phyloP scores from a whole-genome alignment of 805 yeast genomes.

The Lipomyces anomalus region DNA sequence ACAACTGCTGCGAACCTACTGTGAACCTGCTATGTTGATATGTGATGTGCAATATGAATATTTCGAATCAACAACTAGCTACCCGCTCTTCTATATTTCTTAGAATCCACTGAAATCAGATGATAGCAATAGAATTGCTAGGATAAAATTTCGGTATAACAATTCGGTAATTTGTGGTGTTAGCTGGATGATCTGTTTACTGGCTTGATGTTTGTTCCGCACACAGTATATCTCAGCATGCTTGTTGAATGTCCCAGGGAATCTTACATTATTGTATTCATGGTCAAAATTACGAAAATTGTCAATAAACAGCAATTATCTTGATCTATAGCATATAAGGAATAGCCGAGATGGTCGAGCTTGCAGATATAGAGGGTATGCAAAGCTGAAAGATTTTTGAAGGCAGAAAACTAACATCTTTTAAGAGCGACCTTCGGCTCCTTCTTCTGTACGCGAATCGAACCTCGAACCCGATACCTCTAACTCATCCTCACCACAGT shows the following conservation, averaged over 20 bases:
- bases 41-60: not conserved
- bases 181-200: not conserved
- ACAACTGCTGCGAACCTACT: no score
- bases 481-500: no score
- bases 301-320: not conserved
- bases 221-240: not conserved
- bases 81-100: not conserved
- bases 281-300: no score
- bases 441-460: no score
- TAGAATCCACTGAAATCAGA: not conserved
- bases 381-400: not conserved
- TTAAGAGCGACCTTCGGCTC: no score
- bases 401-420: not conserved
- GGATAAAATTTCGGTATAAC: not conserved
- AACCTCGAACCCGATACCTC: no score
- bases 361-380: not conserved
- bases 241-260: not conserved
- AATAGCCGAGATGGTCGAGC: not conserved
- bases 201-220: no score
- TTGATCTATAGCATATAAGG: not conserved
- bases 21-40: not conserved
- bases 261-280: no score
- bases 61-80: not conserved
- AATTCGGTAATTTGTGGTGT: not conserved
- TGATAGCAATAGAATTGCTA: not conserved